Evolutionary conservation across 805 yeast genomes (phyloP).

Genomic region (Ogataea henricii): DNA sequence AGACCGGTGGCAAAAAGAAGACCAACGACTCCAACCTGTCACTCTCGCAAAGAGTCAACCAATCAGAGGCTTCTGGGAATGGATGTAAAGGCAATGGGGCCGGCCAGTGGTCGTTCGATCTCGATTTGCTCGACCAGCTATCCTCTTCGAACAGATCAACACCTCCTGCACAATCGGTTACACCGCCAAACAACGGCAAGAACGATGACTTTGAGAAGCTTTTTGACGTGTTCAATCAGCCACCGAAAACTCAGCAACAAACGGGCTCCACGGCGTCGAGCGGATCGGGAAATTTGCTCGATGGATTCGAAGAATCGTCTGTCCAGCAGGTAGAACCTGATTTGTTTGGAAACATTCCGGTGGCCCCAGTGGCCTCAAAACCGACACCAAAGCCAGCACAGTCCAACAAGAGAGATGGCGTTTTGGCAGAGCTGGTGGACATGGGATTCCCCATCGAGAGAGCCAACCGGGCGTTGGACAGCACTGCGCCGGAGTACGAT

Average conservation of each 20-base stretch:
- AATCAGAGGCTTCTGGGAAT: conserved; percentile 10
- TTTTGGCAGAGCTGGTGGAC: conserved; percentile 70
- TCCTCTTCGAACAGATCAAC: conserved; percentile 13
- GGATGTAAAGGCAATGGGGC: conserved; percentile 11
- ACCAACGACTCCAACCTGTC: conserved; percentile 31
- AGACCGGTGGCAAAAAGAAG: conserved; percentile 28
- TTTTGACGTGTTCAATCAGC: conserved; percentile 24
- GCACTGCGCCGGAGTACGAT: conserved; percentile 53
- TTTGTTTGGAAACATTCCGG: background rate
- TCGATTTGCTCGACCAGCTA: conserved; percentile 39
- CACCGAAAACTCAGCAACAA: conserved; percentile 2
- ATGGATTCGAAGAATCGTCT: conserved; percentile 2
- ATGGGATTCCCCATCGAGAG: conserved; percentile 74
- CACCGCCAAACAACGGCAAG: background rate
- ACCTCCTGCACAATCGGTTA: conserved; percentile 3
- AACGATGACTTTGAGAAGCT: conserved; percentile 22
- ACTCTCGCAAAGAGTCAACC: conserved; percentile 38
- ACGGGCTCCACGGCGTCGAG: background rate
- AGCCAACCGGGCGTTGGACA: conserved; percentile 59
- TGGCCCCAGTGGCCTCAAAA: too few species aligned
- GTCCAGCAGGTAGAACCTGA: conserved; percentile 1
- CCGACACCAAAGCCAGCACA: background rate
- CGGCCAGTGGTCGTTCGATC: conserved; percentile 35
- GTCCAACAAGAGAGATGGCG: conserved; percentile 40
- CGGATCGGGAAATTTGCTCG: background rate